Evolutionary conservation across 768 basidiomycete species (phyloP).

Genomic region (Suillus lakei): DNA sequence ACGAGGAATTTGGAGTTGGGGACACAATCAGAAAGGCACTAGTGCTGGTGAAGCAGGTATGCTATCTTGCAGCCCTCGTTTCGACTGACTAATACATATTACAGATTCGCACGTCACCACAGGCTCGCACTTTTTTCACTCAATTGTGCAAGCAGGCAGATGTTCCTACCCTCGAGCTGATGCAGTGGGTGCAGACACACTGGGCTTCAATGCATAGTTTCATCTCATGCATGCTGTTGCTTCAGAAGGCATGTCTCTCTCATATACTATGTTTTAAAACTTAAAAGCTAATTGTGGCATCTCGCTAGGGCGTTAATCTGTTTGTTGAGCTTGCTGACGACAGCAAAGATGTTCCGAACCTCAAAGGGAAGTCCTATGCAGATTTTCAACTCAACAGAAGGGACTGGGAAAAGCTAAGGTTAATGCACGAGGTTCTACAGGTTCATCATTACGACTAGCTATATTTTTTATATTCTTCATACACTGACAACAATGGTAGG

Average conservation of each 20-base stretch:
- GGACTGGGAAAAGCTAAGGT: slow-evolving; percentile 32
- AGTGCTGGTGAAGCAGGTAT: background rate
- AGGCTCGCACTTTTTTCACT: too few relatives aligned
- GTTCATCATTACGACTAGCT: slow-evolving; percentile 13
- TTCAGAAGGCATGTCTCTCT: too few relatives aligned
- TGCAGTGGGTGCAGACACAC: too few relatives aligned
- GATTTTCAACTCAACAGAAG: slow-evolving; percentile 22
- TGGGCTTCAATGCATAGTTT: background rate
- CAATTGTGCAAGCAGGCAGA: too few relatives aligned
- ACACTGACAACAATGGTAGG: background rate
- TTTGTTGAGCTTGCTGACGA: slow-evolving; percentile 29
- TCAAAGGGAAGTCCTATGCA: slow-evolving; percentile 31
- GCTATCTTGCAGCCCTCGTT: background rate
- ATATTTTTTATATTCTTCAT: background rate
- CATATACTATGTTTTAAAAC: too few relatives aligned
- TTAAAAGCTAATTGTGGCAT: background rate
- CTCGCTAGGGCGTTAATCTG: background rate
- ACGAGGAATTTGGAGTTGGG: background rate
- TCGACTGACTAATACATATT: too few relatives aligned
- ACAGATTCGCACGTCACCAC: too few relatives aligned
- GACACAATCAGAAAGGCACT: background rate
- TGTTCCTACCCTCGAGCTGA: too few relatives aligned
- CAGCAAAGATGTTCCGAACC: slow-evolving; percentile 25
- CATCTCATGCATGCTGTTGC: too few relatives aligned
- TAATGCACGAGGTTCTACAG: slow-evolving; percentile 29